Conservation (phyloP, 2,329 filamentous ascomycete species). For the Berkeleyomyces rouxiae region DNA sequence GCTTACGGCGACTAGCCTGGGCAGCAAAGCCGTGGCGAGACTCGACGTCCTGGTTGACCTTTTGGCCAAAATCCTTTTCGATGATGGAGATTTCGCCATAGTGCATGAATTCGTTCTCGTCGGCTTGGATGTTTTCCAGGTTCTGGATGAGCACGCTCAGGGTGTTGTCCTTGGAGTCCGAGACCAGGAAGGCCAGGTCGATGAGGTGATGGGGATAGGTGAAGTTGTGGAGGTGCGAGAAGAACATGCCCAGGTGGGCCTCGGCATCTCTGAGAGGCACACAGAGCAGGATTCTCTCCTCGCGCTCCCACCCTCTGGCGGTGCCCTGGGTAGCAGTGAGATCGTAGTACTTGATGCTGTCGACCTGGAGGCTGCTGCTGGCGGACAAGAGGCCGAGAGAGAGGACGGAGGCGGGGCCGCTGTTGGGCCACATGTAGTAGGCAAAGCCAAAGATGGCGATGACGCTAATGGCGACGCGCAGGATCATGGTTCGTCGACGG, state of each 20-base stretch:
- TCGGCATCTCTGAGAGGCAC: conserved; percentile 88
- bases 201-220: conserved; percentile 96
- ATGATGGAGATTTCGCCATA: conserved; percentile 97
- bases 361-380: conserved; percentile 58
- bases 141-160: conserved; percentile 57
- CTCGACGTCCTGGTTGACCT: conserved; percentile 94
- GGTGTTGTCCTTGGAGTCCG: conserved; percentile 89
- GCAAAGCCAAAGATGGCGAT: conserved; percentile 48
- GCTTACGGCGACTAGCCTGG: conserved; percentile 79
- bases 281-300: conserved; percentile 87
- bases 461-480: conserved; percentile 45
- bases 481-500: conserved; percentile 54
- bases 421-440: conserved; percentile 54
- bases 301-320: conserved; percentile 84
- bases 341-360: conserved; percentile 96
- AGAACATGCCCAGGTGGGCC: conserved; percentile 91
- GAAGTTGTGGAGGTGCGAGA: conserved; percentile 88
- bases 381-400: conserved; percentile 56
- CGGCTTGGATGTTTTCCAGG: conserved; percentile 62
- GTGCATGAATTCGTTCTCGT: conserved; percentile 61
- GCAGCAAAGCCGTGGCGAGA: conserved; percentile 94
- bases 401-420: conserved; percentile 40
- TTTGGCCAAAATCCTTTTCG: conserved; percentile 97
- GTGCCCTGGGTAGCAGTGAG: conserved; percentile 81
- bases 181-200: conserved; percentile 90